These are phyloP conservation scores for Ceraceosorus guamensis DNA, from an alignment of 1,284 basidiomycete genomes.

Conservation along the genomic window DNA sequence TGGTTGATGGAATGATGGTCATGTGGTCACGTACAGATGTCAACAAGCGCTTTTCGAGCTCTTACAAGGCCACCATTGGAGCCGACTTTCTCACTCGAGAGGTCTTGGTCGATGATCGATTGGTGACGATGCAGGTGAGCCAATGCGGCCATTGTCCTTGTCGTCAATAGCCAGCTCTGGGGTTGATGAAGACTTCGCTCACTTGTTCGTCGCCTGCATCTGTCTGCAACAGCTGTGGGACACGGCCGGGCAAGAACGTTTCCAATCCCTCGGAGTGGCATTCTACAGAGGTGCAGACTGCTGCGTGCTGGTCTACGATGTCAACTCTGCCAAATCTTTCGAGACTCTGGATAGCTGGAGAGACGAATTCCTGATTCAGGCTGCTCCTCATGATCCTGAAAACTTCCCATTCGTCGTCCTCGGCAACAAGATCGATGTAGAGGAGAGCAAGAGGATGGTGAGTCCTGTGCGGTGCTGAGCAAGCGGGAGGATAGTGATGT, in stretches of 20 bases:
- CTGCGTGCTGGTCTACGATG: constrained; percentile 98
- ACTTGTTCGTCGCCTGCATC: constrained; percentile 1
- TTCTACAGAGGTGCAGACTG: constrained; percentile 99
- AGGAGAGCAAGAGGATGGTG: constrained; percentile 96
- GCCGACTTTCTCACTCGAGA: constrained; percentile 76
- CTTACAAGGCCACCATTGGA: constrained; percentile 69
- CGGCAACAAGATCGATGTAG: constrained; percentile 99
- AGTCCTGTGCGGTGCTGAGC: constrained; percentile 28
- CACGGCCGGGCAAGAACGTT: constrained; percentile 97
- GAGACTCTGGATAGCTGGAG: constrained; percentile 60
- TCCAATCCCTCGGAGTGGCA: constrained; percentile 95
- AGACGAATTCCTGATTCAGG: constrained; percentile 55
- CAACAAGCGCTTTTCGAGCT: constrained; percentile 98
- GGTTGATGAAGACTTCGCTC: constrained; percentile 43
- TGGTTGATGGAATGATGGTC: background rate
- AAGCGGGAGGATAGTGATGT: background rate
- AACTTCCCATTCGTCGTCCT: constrained; percentile 93
- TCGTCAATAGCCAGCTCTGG: constrained; percentile 1
- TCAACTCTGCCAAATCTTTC: constrained; percentile 96
- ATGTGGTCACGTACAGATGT: constrained; percentile 56
- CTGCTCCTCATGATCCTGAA: constrained; percentile 95
- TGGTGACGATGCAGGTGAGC: constrained; percentile 94
- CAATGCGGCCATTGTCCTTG: background rate
- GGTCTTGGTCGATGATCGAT: constrained; percentile 93
- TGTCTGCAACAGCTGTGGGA: constrained; percentile 68